A percentile compares a stretch with the other conserved stretches of the same genome.
These are phyloP conservation scores for Xylariaceae sp. DNA, from an alignment of 2,329 filamentous ascomycete species.

Conservation along the genomic window DNA sequence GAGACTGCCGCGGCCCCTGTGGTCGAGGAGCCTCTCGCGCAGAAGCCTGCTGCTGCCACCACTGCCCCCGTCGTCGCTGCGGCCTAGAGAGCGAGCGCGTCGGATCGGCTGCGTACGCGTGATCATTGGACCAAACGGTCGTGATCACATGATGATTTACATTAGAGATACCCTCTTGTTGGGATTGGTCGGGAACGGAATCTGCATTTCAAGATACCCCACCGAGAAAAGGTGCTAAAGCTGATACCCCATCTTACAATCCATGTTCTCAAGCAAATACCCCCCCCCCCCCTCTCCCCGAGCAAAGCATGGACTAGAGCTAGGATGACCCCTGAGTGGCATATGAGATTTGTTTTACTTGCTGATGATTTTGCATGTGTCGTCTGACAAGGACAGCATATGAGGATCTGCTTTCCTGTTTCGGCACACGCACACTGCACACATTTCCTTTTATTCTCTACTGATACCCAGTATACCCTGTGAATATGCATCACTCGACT, in stretches of 20 bases:
- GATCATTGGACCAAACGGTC: constrained; percentile 13
- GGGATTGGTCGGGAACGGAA: constrained; percentile 33
- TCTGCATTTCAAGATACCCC: constrained; percentile 36
- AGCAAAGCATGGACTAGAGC: constrained; percentile 20
- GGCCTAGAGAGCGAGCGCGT: constrained; percentile 27
- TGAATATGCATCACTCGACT: too few species aligned
- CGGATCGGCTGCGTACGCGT: constrained; percentile 13
- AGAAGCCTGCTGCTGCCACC: constrained; percentile 25
- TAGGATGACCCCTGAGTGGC: constrained; percentile 23
- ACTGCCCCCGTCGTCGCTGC: constrained; percentile 31
- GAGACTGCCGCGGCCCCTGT: constrained; percentile 12
- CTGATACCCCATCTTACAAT: constrained; percentile 30
- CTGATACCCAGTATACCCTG: constrained; percentile 36
- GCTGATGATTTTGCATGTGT: constrained; percentile 31
- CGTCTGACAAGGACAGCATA: constrained; percentile 26
- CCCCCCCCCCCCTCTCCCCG: too few species aligned
- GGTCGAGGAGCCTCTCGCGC: constrained; percentile 22
- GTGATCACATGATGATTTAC: constrained; percentile 26
- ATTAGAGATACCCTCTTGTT: constrained; percentile 27
- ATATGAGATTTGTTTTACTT: constrained; percentile 28
- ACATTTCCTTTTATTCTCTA: constrained; percentile 30
- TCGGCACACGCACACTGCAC: too few species aligned
- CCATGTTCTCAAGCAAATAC: constrained; percentile 18
- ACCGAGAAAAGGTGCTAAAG: constrained; percentile 31
- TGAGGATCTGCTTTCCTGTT: constrained; percentile 25